Evolutionary conservation across 1,284 basidiomycete genomes (phyloP).

Genomic region (Pyrrhoderma lamaoense): DNA sequence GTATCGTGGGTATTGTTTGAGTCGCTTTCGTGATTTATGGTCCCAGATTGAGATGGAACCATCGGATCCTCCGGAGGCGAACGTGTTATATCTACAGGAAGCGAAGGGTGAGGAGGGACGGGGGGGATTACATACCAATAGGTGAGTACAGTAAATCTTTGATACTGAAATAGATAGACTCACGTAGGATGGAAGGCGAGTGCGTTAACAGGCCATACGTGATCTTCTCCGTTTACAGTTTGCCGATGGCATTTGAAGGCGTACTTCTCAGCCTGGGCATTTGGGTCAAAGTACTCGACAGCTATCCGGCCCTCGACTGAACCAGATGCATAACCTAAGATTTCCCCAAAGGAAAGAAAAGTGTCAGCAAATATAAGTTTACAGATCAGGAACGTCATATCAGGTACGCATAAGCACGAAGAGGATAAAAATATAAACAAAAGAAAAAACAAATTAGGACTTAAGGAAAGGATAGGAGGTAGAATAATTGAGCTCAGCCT

Average conservation of each 20-base stretch:
- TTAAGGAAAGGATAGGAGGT: neutral
- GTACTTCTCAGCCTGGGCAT: slow-evolving; percentile 85
- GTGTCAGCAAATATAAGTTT: neutral
- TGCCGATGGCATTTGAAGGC: slow-evolving; percentile 98
- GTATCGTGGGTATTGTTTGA: slow-evolving; percentile 84
- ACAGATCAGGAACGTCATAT: no score
- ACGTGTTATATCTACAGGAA: slow-evolving; percentile 74
- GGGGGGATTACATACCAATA: slow-evolving; percentile 4
- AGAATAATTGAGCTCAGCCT: no score
- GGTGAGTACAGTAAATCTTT: neutral
- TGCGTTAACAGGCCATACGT: slow-evolving; percentile 96
- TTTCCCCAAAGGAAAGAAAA: neutral
- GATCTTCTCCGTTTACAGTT: slow-evolving; percentile 86
- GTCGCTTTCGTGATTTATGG: slow-evolving; percentile 91
- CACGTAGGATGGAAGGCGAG: slow-evolving; percentile 90
- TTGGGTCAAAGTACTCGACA: slow-evolving; percentile 93
- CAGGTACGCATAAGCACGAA: no score
- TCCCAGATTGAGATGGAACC: slow-evolving; percentile 94
- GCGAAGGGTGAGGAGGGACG: neutral
- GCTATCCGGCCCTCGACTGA: slow-evolving; percentile 96
- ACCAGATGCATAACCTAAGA: slow-evolving; percentile 81
- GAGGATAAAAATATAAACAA: no score
- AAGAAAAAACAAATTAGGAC: neutral
- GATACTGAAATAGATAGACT: slow-evolving; percentile 22
- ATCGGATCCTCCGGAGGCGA: slow-evolving; percentile 91